phyloP scores from a whole-genome alignment of 345 rosid species.

The Euphorbia pulcherrima region DNA sequence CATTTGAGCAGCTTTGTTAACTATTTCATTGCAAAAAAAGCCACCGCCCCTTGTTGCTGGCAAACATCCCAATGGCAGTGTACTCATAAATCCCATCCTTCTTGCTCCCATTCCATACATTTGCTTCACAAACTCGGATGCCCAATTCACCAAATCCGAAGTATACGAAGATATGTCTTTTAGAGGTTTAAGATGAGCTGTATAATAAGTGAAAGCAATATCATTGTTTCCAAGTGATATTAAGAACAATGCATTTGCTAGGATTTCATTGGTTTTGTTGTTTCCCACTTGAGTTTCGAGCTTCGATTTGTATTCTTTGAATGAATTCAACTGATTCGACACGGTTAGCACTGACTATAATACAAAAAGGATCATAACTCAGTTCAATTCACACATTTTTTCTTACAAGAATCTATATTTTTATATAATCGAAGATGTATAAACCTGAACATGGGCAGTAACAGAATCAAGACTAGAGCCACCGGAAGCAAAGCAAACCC shows the following conservation, averaged over 20 bases:
- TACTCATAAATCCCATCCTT: slow-evolving; percentile 8
- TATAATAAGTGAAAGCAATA: slow-evolving; percentile 11
- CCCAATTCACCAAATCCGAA: slow-evolving; percentile 1
- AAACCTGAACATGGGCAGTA: background rate
- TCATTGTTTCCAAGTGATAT: slow-evolving; percentile 25
- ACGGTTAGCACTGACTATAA: background rate
- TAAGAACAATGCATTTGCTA: slow-evolving; percentile 10
- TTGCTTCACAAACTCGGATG: slow-evolving; percentile 24
- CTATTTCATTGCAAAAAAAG: background rate
- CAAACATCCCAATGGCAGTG: slow-evolving; percentile 23
- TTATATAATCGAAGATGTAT: too few relatives aligned
- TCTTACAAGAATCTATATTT: background rate
- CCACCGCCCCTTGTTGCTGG: slow-evolving; percentile 6
- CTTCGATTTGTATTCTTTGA: slow-evolving; percentile 18
- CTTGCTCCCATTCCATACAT: slow-evolving; percentile 28
- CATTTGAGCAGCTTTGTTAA: background rate
- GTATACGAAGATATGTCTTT: slow-evolving; percentile 9
- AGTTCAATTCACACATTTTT: too few relatives aligned
- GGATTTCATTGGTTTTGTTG: slow-evolving; percentile 7
- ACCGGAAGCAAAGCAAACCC: slow-evolving; percentile 30
- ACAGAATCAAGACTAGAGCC: background rate
- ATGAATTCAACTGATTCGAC: slow-evolving; percentile 10
- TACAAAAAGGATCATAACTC: background rate
- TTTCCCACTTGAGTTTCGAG: slow-evolving; percentile 13
- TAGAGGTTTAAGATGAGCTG: background rate